These are phyloP conservation scores for Persicaria maculosa DNA, from an alignment of 148 eudicot species.

Conservation along the genomic window DNA sequence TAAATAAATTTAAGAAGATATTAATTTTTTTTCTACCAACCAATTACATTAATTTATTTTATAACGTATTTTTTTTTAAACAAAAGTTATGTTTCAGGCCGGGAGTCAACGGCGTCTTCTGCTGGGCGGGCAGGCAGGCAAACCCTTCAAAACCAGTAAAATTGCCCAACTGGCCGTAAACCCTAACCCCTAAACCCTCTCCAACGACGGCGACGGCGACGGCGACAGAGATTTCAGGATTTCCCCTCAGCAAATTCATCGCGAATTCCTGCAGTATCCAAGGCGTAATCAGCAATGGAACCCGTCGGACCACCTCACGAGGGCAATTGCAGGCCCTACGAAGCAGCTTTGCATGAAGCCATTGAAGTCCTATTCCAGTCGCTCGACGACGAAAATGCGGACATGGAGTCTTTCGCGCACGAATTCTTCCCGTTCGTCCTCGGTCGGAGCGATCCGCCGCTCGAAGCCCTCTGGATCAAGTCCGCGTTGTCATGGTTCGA, in stretches of 20 bases:
- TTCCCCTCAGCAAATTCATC: no score
- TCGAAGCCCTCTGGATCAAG: slow-evolving; percentile 56
- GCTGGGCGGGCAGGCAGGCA: no score
- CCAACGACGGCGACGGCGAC: background rate
- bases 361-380: slow-evolving; percentile 16
- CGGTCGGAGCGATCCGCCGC: slow-evolving; percentile 31
- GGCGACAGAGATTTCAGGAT: background rate
- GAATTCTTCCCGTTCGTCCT: slow-evolving; percentile 31
- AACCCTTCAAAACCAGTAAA: no score
- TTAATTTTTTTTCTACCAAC: no score
- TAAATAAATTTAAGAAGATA: no score
- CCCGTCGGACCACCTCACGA: background rate
- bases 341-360: slow-evolving; percentile 25
- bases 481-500: slow-evolving; percentile 23
- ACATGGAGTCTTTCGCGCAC: slow-evolving; percentile 17
- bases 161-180: background rate
- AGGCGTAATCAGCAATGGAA: background rate
- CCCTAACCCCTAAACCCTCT: background rate
- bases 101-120: no score
- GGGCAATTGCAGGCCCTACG: slow-evolving; percentile 10
- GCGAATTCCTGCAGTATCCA: background rate
- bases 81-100: no score
- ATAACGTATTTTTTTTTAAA: no score
- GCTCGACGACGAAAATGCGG: slow-evolving; percentile 10
- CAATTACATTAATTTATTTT: no score